phyloP scores from a whole-genome alignment of 805 yeast species.

The Lipomyces sp. region DNA sequence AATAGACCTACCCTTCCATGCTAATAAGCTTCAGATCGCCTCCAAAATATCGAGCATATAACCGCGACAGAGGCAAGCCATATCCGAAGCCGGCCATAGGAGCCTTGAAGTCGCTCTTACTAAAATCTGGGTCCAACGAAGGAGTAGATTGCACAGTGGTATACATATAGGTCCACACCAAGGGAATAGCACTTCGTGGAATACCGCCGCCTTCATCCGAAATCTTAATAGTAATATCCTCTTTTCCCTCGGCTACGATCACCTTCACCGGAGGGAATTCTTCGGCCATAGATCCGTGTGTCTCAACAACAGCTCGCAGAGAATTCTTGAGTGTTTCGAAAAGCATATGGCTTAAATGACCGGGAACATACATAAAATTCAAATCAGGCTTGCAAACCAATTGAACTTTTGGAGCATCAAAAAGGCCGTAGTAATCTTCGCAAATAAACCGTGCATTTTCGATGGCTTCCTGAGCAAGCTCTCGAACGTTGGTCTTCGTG shows the following conservation, averaged over 20 bases:
- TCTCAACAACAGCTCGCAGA: conserved; percentile 85
- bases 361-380: conserved; percentile 89
- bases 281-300: conserved; percentile 68
- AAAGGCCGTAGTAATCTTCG: conserved; percentile 85
- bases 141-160: conserved; percentile 83
- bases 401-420: conserved; percentile 83
- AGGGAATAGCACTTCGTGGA: conserved; percentile 78
- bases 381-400: conserved; percentile 76
- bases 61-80: conserved; percentile 82
- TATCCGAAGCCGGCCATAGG: conserved; percentile 96
- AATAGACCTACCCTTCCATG: conserved; percentile 71
- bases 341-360: conserved; percentile 87
- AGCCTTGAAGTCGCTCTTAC: conserved; percentile 72
- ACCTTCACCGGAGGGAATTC: conserved; percentile 83
- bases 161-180: conserved; percentile 89
- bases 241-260: conserved; percentile 85
- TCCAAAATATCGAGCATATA: conserved; percentile 88
- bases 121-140: conserved; percentile 60
- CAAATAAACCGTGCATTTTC: conserved; percentile 90
- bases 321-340: conserved; percentile 89
- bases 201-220: conserved; percentile 96
- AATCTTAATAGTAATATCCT: conserved; percentile 87
- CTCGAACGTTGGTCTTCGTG: conserved; percentile 79
- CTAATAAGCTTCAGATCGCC: conserved; percentile 76
- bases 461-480: conserved; percentile 83